Base-by-base conservation (phyloP, 495 filamentous ascomycete genomes). In the Podospora pseudocomata region DNA sequence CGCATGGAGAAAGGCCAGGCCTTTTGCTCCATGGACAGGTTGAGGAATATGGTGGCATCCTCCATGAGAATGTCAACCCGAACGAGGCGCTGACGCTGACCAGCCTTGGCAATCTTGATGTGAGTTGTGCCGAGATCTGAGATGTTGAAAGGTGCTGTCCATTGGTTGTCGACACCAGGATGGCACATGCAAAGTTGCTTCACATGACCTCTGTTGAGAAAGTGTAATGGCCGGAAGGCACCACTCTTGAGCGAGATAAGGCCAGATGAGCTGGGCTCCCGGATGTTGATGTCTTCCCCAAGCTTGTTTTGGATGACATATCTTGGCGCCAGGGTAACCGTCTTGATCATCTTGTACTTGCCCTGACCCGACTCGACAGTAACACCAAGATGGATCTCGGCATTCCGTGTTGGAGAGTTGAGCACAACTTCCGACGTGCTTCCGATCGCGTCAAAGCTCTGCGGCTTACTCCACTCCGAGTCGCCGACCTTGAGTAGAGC, bases 1-100 rank as follows among this genome's bases (percentile, higher is more conserved):
- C 94, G 90, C 88, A 99, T 97, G 5, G 93, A 97, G 80, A 95
- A 99, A 4, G 95, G 95, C 95, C 95, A 99, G 73, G 96, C 91
- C 74, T 93, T 95, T 44, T 85, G 90, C 80, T 99, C 95, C 69
- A 93, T 81, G 73, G 88, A 94, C 64, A 98, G 83, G 72, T 97
- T 93, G 44, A 98, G 76, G 83, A 97, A 99, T 18, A 99, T 89
- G 54, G 93, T 98, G 5, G 93, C 90, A 39, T 89, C 88, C 77
- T 99, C 95, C 85, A 96, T 89, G 60, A 98, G 85, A 56, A 97
- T 84, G 74, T 98, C 96, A 23, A 95, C 85, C 57, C 94, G 87
- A 60, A 99, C 88, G 28, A 99, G 86, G 68, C 87, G 89, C 75
- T 99, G 95, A 60, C 92, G 87, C 80, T 97, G 92, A 32, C 92